phyloP scores from a whole-genome alignment of 257 asterid species.

The Solanum commersonii region DNA sequence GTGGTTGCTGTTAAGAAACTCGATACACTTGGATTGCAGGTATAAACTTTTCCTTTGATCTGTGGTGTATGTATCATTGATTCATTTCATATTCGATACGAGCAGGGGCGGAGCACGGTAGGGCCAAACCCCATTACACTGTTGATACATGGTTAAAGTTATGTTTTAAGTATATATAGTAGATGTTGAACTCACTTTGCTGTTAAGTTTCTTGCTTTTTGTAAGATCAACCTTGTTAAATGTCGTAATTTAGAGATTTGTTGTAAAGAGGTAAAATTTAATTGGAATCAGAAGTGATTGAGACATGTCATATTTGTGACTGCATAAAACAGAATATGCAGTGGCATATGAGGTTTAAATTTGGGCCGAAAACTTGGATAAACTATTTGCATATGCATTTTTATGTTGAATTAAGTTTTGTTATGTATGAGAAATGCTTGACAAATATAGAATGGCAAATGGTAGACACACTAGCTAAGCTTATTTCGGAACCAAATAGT shows the following conservation, averaged over 20 bases:
- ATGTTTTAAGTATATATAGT: neutral
- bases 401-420: neutral
- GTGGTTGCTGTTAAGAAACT: constrained; percentile 81
- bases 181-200: neutral
- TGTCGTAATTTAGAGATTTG: neutral
- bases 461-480: neutral
- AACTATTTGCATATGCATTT: neutral
- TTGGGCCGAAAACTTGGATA: neutral
- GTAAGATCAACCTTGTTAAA: neutral
- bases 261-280: neutral
- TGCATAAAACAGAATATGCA: neutral
- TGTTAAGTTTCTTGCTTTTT: neutral
- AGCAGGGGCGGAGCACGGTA: neutral
- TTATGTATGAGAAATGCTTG: neutral
- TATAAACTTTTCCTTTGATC: constrained; percentile 1
- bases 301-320: neutral
- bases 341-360: neutral
- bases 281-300: neutral
- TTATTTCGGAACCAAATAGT: neutral
- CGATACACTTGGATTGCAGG: constrained; percentile 72
- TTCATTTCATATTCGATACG: neutral
- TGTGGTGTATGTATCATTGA: neutral
- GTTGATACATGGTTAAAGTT: neutral
- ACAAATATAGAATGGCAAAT: neutral
- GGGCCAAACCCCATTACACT: neutral